Evolutionary conservation across 2,329 filamentous ascomycete genomes (phyloP).

Genomic region (Fusarium acutatum): DNA sequence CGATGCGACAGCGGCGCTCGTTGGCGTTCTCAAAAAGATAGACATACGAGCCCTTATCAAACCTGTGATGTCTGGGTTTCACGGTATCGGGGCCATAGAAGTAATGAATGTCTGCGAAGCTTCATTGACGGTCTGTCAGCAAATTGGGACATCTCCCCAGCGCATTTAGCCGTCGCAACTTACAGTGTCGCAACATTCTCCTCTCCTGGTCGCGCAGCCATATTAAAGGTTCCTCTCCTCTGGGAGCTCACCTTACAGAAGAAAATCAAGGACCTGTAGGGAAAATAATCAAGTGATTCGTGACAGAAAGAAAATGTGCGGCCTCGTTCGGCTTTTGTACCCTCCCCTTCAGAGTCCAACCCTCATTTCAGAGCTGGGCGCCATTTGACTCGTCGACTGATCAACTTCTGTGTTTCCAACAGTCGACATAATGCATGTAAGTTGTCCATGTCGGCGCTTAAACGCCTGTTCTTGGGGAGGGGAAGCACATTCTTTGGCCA

Average conservation of each 20-base stretch:
- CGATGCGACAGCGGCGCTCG: slow-evolving; percentile 73
- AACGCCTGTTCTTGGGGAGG: slow-evolving; percentile 37
- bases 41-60: slow-evolving; percentile 81
- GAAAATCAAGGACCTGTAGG: not conserved
- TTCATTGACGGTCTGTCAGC: slow-evolving; percentile 46
- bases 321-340: slow-evolving; percentile 39
- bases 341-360: not conserved
- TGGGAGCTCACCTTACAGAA: not conserved
- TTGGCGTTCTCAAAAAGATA: slow-evolving; percentile 80
- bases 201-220: slow-evolving; percentile 59
- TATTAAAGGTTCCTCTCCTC: slow-evolving; percentile 38
- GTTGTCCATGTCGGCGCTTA: slow-evolving; percentile 45
- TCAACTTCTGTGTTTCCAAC: slow-evolving; percentile 36
- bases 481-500: slow-evolving; percentile 36
- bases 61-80: slow-evolving; percentile 79
- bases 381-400: slow-evolving; percentile 36
- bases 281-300: slow-evolving; percentile 10
- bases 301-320: slow-evolving; percentile 18
- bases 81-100: slow-evolving; percentile 74
- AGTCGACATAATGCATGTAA: slow-evolving; percentile 39
- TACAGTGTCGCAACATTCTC: slow-evolving; percentile 62
- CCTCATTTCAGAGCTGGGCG: slow-evolving; percentile 10
- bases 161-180: slow-evolving; percentile 39
- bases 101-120: slow-evolving; percentile 82
- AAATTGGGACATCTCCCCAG: not conserved